Evolutionary conservation across 176 grass and related monocot species (phyloP).

Genomic region (Carex kokanica): DNA sequence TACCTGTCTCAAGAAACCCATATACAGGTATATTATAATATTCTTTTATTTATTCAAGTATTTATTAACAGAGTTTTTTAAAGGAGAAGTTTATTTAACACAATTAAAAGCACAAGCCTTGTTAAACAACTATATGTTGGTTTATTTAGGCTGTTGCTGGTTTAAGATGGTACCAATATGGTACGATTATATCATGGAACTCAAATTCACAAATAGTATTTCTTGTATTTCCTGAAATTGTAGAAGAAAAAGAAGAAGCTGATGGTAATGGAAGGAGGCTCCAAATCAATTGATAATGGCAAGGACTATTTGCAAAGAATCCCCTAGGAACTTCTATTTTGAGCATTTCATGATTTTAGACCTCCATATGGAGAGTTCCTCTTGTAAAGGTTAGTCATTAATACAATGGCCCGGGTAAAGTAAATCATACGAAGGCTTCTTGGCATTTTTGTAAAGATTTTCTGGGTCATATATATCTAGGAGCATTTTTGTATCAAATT

Average conservation of each 20-base stretch:
- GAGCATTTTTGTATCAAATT: not conserved
- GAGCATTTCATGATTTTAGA: not conserved
- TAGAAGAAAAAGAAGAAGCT: conserved; percentile 2
- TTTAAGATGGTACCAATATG: conserved; percentile 3
- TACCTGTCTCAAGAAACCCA: conserved; percentile 8
- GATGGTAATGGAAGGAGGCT: conserved; percentile 8
- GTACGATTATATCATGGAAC: not conserved
- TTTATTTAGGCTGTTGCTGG: not conserved
- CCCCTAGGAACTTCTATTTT: too few species aligned
- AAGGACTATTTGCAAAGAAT: conserved; percentile 1
- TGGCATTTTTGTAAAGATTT: not conserved
- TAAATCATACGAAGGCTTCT: not conserved
- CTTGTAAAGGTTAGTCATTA: not conserved
- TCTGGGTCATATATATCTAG: not conserved
- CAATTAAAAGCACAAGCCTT: not conserved
- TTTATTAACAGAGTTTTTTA: not conserved
- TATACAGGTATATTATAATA: not conserved
- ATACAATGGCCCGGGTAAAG: not conserved
- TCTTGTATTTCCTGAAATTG: not conserved
- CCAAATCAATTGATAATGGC: conserved; percentile 1
- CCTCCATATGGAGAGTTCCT: not conserved
- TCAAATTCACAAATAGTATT: not conserved
- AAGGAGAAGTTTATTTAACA: not conserved
- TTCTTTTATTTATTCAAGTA: not conserved
- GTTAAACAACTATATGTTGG: not conserved